Conservation (phyloP, 2,329 filamentous ascomycete genomes). For the Dactylonectria estremocensis region DNA sequence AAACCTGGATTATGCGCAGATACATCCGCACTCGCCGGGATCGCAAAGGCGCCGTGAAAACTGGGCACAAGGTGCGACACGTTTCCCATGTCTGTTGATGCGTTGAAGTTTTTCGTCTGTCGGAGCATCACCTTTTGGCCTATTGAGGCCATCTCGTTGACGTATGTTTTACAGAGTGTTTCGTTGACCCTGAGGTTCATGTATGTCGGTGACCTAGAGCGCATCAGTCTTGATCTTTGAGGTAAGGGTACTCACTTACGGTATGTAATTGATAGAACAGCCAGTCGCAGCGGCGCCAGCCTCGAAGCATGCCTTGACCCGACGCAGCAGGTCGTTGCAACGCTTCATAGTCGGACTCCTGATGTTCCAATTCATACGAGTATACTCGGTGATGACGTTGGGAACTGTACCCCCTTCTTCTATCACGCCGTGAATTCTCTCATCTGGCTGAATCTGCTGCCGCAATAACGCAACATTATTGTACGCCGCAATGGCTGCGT, state of each 20-base stretch:
- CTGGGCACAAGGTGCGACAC: conserved; percentile 63
- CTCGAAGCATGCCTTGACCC: conserved; percentile 56
- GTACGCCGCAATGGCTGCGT: conserved; percentile 39
- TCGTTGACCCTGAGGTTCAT: conserved; percentile 62
- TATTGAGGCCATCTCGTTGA: conserved; percentile 59
- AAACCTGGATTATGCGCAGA: conserved; percentile 60
- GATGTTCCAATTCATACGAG: conserved; percentile 33
- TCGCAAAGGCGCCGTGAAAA: conserved; percentile 64
- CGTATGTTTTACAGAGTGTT: conserved; percentile 60
- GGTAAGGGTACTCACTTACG: conserved; percentile 48
- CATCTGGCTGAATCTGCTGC: conserved; percentile 41
- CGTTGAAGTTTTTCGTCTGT: conserved; percentile 43
- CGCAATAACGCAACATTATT: conserved; percentile 38
- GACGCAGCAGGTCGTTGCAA: conserved; percentile 29
- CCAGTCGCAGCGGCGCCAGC: conserved; percentile 54
- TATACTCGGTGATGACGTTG: conserved; percentile 33
- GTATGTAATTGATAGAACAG: conserved; percentile 55
- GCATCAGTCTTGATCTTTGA: not conserved
- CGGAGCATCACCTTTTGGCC: conserved; percentile 52
- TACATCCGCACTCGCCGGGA: conserved; percentile 55
- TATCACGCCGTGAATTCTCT: conserved; percentile 43
- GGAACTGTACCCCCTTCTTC: conserved; percentile 31
- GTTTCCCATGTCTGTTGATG: conserved; percentile 68
- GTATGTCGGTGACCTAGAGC: conserved; percentile 55
- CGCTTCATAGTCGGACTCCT: conserved; percentile 29